Percentiles rank a stretch among this genome's conserved stretches.
Evolutionary conservation across 2,329 filamentous ascomycete species (phyloP).

Genomic region (Pseudogymnoascus sp.): DNA sequence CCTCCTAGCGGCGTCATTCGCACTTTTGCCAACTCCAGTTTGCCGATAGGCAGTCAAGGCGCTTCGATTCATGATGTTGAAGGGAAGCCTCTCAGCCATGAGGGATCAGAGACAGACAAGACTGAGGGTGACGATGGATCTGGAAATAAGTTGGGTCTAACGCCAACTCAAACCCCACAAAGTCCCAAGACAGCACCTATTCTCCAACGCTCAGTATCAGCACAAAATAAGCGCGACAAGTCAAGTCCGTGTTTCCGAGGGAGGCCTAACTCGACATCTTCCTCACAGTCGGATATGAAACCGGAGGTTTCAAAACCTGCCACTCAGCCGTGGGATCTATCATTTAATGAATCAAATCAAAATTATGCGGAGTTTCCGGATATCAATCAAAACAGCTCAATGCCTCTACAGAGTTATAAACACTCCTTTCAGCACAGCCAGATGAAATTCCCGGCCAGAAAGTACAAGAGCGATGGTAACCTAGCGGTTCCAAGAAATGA

Average conservation of each 20-base stretch:
- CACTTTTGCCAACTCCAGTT: not conserved
- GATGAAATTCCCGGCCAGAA: not conserved
- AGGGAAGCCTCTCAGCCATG: not conserved
- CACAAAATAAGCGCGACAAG: conserved; percentile 5
- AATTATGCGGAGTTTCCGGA: not conserved
- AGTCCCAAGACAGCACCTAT: not conserved
- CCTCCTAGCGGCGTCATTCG: not conserved
- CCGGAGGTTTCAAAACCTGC: not conserved
- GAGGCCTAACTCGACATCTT: not conserved
- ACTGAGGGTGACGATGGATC: not conserved
- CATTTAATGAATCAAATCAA: not conserved
- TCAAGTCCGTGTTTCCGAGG: conserved; percentile 1
- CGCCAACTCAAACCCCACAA: not conserved
- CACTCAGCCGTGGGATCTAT: too few species aligned
- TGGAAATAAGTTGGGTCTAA: not conserved
- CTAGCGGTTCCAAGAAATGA: not conserved
- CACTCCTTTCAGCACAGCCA: not conserved
- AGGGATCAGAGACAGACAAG: not conserved
- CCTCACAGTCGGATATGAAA: not conserved
- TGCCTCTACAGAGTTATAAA: not conserved
- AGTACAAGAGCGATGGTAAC: not conserved
- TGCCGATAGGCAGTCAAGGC: not conserved
- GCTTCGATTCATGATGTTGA: not conserved
- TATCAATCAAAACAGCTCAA: not conserved
- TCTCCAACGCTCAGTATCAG: not conserved